Base-by-base conservation (phyloP, 164 flowering plant genomes). In the Litsea cubeba region DNA sequence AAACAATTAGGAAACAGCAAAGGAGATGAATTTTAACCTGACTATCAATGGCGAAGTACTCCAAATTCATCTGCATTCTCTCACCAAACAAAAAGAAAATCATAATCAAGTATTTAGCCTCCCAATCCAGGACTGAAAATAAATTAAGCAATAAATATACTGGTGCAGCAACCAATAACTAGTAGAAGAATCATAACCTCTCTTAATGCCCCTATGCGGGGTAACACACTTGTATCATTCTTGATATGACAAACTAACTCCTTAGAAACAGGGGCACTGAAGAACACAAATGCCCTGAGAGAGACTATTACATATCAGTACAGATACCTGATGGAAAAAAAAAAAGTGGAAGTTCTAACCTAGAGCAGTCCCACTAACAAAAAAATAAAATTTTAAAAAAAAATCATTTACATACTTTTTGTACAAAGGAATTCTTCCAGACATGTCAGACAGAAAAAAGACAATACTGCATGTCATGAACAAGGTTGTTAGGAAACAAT, bases 361-460 rank as follows among this genome's bases (percentile, higher is more conserved):
- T 49, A 18, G 18, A 72, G 20, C 46, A 12, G 15, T 71, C 28
- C 12, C 5, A 28, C 11, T 70, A 66, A 32, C 18, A 58, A 35
- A 30, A 30, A 30, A 32, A 17, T 18, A 68, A 51, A 22, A 6
- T 11, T 11, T 10, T 8, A 26, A 12, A 23, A 65, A 46, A 18
- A 57, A 40, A 68, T 71, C 26, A 12, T 71, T 63, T 46, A 79
- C 97, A 35, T 92, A 96, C 99, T 92, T 96, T 79, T 85, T 92
- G 86, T 94, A 96, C 69, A 94, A 80, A 58, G 99, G 97, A 62
- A 86, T 80, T 82, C 88, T 87, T 76, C 98, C 97, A 58, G 95
- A 86, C 99, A 96, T 96, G 85, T 96, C 99, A 60, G 98, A 94
- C 82, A 96, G 79, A 83, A 96, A 86, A 91, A 91, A 87, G 68